phyloP scores from a whole-genome alignment of 2,329 filamentous ascomycete species.

The Cladosporium austrohemisphaericum region DNA sequence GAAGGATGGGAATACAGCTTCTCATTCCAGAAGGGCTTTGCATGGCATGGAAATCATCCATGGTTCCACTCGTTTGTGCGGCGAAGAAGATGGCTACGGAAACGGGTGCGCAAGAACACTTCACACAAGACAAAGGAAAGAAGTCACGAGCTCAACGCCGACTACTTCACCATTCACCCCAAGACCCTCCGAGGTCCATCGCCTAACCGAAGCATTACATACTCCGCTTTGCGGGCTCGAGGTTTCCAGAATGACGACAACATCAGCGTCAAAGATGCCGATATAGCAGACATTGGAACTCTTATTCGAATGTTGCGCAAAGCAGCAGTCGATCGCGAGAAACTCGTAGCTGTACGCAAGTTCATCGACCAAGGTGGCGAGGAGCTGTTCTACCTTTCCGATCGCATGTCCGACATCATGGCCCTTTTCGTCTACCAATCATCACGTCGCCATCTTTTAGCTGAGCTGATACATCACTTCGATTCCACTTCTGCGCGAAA shows the following conservation, averaged over 20 bases:
- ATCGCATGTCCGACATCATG: conserved; percentile 81
- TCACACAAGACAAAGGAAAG: conserved; percentile 44
- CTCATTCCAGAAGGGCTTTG: conserved; percentile 59
- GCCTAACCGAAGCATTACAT: conserved; percentile 20
- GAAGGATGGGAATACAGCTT: conserved; percentile 97
- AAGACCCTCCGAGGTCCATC: conserved; percentile 23
- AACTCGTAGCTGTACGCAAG: conserved; percentile 74
- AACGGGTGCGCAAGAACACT: conserved; percentile 62
- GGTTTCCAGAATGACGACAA: conserved; percentile 36
- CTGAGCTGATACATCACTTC: conserved; percentile 60
- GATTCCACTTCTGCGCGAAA: conserved; percentile 53
- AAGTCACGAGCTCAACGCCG: conserved; percentile 65
- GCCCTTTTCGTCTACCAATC: conserved; percentile 82
- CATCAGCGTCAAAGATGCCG: conserved; percentile 46
- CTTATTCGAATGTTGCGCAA: conserved; percentile 66
- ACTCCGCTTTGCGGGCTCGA: conserved; percentile 4
- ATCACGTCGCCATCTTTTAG: conserved; percentile 72
- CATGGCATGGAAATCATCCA: conserved; percentile 80
- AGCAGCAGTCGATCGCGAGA: conserved; percentile 83
- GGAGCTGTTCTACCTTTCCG: conserved; percentile 70
- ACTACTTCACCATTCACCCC: conserved; percentile 73
- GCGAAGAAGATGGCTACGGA: conserved; percentile 80
- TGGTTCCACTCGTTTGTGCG: conserved; percentile 98
- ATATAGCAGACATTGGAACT: conserved; percentile 62
- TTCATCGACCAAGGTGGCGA: conserved; percentile 75